These are phyloP conservation scores for Microthlaspi erraticum DNA, from an alignment of 345 rosid genomes.

Conservation along the genomic window DNA sequence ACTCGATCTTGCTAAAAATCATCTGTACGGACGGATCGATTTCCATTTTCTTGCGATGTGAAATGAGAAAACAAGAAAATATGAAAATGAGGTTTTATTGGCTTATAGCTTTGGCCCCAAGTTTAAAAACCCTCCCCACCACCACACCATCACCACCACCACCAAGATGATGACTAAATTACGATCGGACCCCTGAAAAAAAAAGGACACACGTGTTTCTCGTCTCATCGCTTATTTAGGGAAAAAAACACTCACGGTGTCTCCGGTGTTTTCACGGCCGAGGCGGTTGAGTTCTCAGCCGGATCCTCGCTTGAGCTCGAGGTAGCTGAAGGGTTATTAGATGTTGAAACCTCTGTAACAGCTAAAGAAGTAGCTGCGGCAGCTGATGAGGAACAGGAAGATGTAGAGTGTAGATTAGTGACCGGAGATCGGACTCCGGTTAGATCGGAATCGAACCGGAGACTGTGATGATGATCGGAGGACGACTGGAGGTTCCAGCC, in stretches of 20 bases:
- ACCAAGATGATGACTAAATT: slow-evolving; percentile 38
- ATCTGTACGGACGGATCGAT: slow-evolving; percentile 51
- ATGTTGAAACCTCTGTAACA: slow-evolving; percentile 53
- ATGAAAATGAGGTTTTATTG: background rate
- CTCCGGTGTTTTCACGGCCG: slow-evolving; percentile 69
- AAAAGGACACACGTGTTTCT: slow-evolving; percentile 34
- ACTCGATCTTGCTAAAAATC: slow-evolving; percentile 2
- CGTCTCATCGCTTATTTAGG: slow-evolving; percentile 5
- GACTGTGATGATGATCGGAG: slow-evolving; percentile 8
- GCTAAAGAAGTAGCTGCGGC: background rate
- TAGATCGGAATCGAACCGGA: slow-evolving; percentile 1
- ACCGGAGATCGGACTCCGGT: background rate
- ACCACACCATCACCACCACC: slow-evolving; percentile 2
- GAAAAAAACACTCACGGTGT: slow-evolving; percentile 75
- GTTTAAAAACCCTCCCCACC: slow-evolving; percentile 13
- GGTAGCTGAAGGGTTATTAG: slow-evolving; percentile 68
- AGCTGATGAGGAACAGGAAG: slow-evolving; percentile 29
- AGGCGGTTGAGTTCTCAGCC: slow-evolving; percentile 72
- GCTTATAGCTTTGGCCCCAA: slow-evolving; percentile 31
- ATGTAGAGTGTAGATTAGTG: background rate
- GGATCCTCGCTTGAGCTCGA: slow-evolving; percentile 91
- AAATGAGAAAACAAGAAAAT: background rate
- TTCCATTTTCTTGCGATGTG: background rate
- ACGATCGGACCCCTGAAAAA: slow-evolving; percentile 48
- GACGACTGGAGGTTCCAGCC: slow-evolving; percentile 61